Conservation (phyloP, 352 stramenopile species). For the Phytopythium litorale region DNA sequence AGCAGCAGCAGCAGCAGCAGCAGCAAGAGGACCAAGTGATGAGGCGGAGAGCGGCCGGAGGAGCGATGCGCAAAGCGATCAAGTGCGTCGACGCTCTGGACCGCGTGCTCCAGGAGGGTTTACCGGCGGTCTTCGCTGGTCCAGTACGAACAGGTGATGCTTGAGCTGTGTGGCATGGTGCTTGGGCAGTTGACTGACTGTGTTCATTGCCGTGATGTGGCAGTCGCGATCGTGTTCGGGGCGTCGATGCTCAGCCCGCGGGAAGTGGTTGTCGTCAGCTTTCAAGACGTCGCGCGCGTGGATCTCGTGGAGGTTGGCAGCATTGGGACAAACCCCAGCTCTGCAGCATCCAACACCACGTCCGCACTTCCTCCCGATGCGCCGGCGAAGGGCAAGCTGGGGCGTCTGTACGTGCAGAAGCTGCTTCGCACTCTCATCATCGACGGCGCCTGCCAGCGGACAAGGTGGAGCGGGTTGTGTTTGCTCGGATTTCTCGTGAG, state of each 20-base stretch:
- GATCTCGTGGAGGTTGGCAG: not conserved
- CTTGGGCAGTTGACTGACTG: not conserved
- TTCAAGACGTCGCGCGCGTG: constrained; percentile 10
- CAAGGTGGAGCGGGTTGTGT: constrained; percentile 1
- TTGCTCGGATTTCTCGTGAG: not conserved
- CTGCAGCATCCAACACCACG: constrained; percentile 1
- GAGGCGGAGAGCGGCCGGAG: constrained; percentile 19
- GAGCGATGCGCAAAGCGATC: constrained; percentile 41
- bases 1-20: constrained; percentile 6
- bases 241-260: constrained; percentile 47
- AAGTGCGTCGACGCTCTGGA: constrained; percentile 41
- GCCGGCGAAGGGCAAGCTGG: constrained; percentile 27
- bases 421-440: constrained; percentile 47
- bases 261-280: constrained; percentile 51
- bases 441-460: constrained; percentile 15
- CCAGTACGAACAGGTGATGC: constrained; percentile 27
- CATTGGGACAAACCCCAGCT: not conserved
- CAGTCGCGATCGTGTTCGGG: constrained; percentile 61
- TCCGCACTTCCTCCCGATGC: not conserved
- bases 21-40: constrained; percentile 10
- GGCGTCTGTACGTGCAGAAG: constrained; percentile 57
- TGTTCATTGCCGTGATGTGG: not conserved
- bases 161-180: too few relatives aligned
- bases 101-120: constrained; percentile 19
- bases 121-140: constrained; percentile 33